Evolutionary conservation across 2,329 filamentous ascomycete species (phyloP).

Genomic region (Knoxdaviesia capensis): DNA sequence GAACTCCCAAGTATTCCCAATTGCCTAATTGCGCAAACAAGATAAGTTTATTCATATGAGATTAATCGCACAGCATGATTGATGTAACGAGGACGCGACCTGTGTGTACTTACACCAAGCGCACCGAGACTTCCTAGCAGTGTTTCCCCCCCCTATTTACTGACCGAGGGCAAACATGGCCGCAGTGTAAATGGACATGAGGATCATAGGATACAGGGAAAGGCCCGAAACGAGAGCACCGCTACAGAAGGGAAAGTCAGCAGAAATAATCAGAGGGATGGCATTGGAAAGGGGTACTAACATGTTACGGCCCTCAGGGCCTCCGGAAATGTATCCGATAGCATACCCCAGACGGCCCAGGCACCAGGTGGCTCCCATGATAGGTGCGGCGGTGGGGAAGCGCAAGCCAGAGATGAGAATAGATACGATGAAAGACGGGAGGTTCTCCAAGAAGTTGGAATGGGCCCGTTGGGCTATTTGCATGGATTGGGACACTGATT

Average conservation of each 20-base stretch:
- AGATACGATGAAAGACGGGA: constrained; percentile 27
- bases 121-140: background rate
- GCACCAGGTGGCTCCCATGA: constrained; percentile 30
- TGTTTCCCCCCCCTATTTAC: constrained; percentile 6
- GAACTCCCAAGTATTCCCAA: too few relatives aligned
- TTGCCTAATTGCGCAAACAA: too few relatives aligned
- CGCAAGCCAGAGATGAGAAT: constrained; percentile 34
- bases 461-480: constrained; percentile 35
- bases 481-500: background rate
- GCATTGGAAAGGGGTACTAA: constrained; percentile 10
- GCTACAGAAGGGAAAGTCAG: constrained; percentile 6
- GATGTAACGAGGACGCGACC: too few relatives aligned
- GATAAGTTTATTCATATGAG: too few relatives aligned
- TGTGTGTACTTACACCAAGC: background rate
- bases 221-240: constrained; percentile 16
- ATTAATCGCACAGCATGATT: too few relatives aligned
- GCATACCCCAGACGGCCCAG: constrained; percentile 32
- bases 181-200: constrained; percentile 22
- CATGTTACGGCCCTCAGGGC: constrained; percentile 22
- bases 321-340: constrained; percentile 27
- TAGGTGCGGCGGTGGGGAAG: constrained; percentile 28
- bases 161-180: constrained; percentile 16
- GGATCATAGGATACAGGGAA: constrained; percentile 17
- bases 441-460: constrained; percentile 42
- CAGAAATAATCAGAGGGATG: too few relatives aligned